Percentiles rank a stretch among this genome's conserved stretches.
These are phyloP conservation scores for Malus domestica DNA, from an alignment of 306 rosid genomes.

Conservation along the genomic window DNA sequence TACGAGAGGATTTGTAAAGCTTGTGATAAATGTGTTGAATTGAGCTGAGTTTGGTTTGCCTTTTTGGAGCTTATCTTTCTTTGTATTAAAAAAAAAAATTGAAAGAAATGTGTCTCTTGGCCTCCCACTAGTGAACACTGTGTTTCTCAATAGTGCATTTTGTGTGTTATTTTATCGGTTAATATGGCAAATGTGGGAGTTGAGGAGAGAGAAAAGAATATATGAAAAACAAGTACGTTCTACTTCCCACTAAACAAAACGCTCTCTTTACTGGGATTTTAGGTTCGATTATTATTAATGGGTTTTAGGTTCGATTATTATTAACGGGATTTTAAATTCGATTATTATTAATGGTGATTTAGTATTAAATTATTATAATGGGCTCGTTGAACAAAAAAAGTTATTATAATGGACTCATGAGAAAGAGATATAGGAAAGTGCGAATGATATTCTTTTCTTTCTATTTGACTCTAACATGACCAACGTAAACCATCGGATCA, in stretches of 20 bases:
- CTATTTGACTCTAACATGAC: too few relatives aligned
- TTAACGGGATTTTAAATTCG: too few relatives aligned
- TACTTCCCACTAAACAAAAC: neutral
- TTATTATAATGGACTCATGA: too few relatives aligned
- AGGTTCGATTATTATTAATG: too few relatives aligned
- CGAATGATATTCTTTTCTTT: too few relatives aligned
- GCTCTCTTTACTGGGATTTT: neutral
- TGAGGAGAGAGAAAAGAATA: neutral
- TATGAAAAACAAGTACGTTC: neutral
- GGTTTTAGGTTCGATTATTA: too few relatives aligned
- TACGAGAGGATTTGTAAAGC: constrained; percentile 35
- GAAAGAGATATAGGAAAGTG: too few relatives aligned
- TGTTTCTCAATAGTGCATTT: neutral
- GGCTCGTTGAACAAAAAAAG: too few relatives aligned
- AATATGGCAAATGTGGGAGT: neutral
- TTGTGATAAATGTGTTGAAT: constrained; percentile 19
- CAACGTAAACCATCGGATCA: too few relatives aligned
- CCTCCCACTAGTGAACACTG: neutral
- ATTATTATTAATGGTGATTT: too few relatives aligned
- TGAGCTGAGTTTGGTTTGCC: constrained; percentile 21
- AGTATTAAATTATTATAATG: too few relatives aligned
- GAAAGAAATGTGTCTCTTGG: neutral
- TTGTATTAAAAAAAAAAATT: too few relatives aligned
- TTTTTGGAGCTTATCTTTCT: constrained; percentile 1
- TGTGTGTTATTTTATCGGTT: neutral